phyloP scores from a whole-genome alignment of 352 stramenopile species.

The Peronospora belbahrii region DNA sequence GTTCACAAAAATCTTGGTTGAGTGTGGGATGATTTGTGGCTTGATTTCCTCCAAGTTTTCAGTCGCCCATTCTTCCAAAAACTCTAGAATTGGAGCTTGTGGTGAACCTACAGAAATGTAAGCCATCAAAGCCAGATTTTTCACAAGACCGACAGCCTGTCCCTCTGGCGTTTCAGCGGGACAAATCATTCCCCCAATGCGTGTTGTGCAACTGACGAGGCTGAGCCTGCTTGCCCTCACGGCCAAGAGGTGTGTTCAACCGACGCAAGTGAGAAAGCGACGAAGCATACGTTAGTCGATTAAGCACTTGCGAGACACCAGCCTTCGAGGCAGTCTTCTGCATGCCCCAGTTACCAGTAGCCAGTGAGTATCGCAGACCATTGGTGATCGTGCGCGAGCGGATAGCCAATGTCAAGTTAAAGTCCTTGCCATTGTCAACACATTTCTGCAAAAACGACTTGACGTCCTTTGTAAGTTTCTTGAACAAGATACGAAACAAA shows the following conservation, averaged over 20 bases:
- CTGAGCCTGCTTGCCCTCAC: conserved; percentile 98
- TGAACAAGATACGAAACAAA: conserved; percentile 97
- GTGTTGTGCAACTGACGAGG: conserved; percentile 99
- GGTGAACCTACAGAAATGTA: conserved; percentile 94
- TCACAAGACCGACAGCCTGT: conserved; percentile 92
- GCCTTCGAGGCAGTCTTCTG: conserved; percentile 92
- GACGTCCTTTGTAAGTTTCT: conserved; percentile 98
- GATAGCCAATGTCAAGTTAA: conserved; percentile 96
- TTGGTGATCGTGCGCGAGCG: conserved; percentile 97
- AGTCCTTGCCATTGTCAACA: conserved; percentile 90
- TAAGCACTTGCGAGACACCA: conserved; percentile 98
- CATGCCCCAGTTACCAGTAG: conserved; percentile 99
- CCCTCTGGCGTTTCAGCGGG: conserved; percentile 93
- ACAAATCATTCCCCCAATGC: conserved; percentile 99
- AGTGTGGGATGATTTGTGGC: conserved; percentile 94
- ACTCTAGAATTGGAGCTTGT: conserved; percentile 95
- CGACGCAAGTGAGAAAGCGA: conserved; percentile 97
- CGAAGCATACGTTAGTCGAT: conserved; percentile 98
- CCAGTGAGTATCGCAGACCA: conserved; percentile 97
- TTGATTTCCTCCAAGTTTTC: conserved; percentile 98
- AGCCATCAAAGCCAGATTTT: conserved; percentile 99
- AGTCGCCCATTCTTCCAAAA: conserved; percentile 97
- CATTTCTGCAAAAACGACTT: conserved; percentile 90
- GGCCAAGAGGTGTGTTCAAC: conserved; percentile 97
- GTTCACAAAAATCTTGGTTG: conserved; percentile 99